Conservation (phyloP, 2,329 filamentous ascomycete species). For the Ceratocystis variospora region DNA sequence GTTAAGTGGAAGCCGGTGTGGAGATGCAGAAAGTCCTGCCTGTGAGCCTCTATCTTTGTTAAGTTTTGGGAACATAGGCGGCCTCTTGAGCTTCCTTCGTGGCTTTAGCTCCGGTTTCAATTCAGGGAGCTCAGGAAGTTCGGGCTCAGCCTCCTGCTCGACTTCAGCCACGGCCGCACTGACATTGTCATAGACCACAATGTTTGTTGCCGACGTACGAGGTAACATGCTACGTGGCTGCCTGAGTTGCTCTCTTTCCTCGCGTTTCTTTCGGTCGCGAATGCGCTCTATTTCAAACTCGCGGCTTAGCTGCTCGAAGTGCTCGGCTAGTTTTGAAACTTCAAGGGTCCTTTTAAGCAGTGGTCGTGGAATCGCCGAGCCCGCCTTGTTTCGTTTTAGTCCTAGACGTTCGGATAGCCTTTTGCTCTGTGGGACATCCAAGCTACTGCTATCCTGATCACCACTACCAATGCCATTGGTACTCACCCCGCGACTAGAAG, state of each 20-base stretch:
- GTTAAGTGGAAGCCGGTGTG: not conserved
- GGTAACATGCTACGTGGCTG: slow-evolving; percentile 68
- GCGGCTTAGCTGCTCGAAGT: slow-evolving; percentile 90
- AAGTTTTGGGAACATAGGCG: slow-evolving; percentile 14
- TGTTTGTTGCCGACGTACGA: slow-evolving; percentile 78
- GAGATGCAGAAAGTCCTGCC: not conserved
- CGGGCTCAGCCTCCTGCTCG: slow-evolving; percentile 30
- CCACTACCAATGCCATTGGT: not conserved
- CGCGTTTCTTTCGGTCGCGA: slow-evolving; percentile 67
- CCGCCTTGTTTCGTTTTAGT: slow-evolving; percentile 47
- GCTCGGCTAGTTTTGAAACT: slow-evolving; percentile 82
- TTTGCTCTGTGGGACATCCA: slow-evolving; percentile 31
- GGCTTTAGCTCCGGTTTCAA: slow-evolving; percentile 5
- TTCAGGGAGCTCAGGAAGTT: slow-evolving; percentile 8
- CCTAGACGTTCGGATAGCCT: slow-evolving; percentile 63
- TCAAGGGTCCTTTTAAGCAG: slow-evolving; percentile 62
- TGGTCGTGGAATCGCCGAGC: slow-evolving; percentile 81
- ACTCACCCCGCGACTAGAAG: not conserved
- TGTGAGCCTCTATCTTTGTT: slow-evolving; percentile 6
- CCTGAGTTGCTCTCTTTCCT: slow-evolving; percentile 52
- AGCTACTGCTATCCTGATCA: not conserved
- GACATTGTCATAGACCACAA: slow-evolving; percentile 90
- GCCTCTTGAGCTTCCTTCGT: slow-evolving; percentile 12
- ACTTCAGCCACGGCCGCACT: slow-evolving; percentile 82
- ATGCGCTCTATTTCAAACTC: slow-evolving; percentile 94